Evolutionary conservation across 306 rosid species (phyloP), one percentile per base, ranked within the genome.

Genomic region (Pyrus pyrifolia): DNA sequence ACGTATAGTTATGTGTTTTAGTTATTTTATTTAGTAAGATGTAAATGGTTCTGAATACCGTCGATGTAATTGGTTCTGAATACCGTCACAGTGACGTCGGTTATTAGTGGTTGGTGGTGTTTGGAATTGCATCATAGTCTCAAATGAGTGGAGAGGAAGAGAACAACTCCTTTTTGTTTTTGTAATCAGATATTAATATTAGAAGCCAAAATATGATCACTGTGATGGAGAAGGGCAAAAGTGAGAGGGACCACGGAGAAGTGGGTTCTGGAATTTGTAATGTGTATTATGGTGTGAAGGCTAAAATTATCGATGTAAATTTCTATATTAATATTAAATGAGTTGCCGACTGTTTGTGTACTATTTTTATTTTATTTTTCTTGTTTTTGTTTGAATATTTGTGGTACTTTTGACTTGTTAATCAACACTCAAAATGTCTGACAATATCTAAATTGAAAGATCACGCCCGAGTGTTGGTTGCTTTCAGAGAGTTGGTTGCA

Each of bases 111-210:
- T n/a, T 68, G 70, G 74, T 53, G 74, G 74, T 65, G 61, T 58
- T 71, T 72, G 75, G 57, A 15, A 70, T 15, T 49, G 55, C 55
- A 15, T 49, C 33, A 40, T 65, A 76, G 80, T 51, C 66, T 44
- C 53, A 23, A 0, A 30, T 71, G 72, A 76, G 69, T 52, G 80
- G 69, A 19, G 80, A 18, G 21, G 55, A 19, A 60, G 67, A 22
- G 67, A 78, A 73, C 60, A 58, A 12, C 55, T 57, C 45, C 64
- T 45, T 69, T 4, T 17, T 64, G 22, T 31, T 30, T 64, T 14
- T 13, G 67, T 27, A 25, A 18, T 64, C 12, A 64, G 55, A 15
- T 49, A 49, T 49, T 49, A 15, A 49, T 49, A 49, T 49, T 49
- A 49, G 35, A 61, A 14, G 35, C 55, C 55, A 49, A 11, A 27